Percentiles rank a stretch among this genome's conserved stretches.
Conservation (phyloP, 2,329 filamentous ascomycete species). For the Aspergillus felis region DNA sequence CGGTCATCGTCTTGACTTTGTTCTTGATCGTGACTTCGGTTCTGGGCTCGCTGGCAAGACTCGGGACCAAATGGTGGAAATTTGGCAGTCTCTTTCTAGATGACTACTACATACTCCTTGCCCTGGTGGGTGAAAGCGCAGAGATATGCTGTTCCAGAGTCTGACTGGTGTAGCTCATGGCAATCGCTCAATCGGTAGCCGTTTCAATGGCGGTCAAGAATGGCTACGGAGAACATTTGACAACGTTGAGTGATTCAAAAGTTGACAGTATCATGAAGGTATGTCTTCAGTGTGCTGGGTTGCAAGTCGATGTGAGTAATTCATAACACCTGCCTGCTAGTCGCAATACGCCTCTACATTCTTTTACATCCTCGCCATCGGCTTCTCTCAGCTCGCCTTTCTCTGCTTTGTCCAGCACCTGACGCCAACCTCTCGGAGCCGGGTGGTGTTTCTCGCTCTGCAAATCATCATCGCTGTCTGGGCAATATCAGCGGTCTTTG, state of each 20-base stretch:
- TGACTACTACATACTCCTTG: slow-evolving; percentile 18
- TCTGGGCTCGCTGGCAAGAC: slow-evolving; percentile 19
- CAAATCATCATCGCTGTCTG: slow-evolving; percentile 12
- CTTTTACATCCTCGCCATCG: slow-evolving; percentile 19
- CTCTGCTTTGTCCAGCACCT: slow-evolving; percentile 21
- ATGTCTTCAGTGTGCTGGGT: background rate
- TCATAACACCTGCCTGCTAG: slow-evolving; percentile 1
- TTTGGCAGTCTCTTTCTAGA: slow-evolving; percentile 20
- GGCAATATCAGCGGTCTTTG: slow-evolving; percentile 13
- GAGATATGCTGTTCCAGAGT: background rate
- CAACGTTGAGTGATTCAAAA: slow-evolving; percentile 5
- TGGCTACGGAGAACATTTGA: slow-evolving; percentile 20
- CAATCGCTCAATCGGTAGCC: slow-evolving; percentile 17
- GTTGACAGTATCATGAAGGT: slow-evolving; percentile 19
- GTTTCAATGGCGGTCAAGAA: slow-evolving; percentile 19
- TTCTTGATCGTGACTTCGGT: slow-evolving; percentile 24
- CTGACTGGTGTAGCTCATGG: slow-evolving; percentile 1
- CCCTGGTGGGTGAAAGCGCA: slow-evolving; percentile 13
- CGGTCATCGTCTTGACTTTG: slow-evolving; percentile 24
- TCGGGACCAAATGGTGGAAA: slow-evolving; percentile 23
- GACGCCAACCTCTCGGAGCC: slow-evolving; percentile 17
- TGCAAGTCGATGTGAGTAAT: background rate
- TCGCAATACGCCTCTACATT: slow-evolving; percentile 20
- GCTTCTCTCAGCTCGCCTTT: slow-evolving; percentile 23
- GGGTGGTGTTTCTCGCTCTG: slow-evolving; percentile 12